Evolutionary conservation across 2,329 filamentous ascomycete genomes (phyloP), one percentile per base, ranked within the genome.

Genomic region (Thielaviopsis populi): DNA sequence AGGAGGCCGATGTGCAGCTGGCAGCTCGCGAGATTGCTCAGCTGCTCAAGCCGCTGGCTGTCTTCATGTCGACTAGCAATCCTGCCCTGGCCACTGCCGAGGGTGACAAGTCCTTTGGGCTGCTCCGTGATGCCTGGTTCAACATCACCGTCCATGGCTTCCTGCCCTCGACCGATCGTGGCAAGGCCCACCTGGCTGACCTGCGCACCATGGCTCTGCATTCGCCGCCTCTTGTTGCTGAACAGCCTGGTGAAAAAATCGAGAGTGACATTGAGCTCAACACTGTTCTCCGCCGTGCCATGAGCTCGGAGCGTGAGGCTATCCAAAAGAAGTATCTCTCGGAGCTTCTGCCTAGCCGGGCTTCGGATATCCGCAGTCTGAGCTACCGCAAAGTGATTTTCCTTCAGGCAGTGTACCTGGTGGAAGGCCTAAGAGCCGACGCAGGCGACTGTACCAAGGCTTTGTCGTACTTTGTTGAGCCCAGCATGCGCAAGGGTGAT

Each of bases 211-310:
- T 99, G 71, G 92, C 95, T 1, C 83, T 90, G 61, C 86, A 96
- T 73, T 96, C 91, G 13, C 86, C 88, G 33, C 88, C 94, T 0
- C 76, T 99, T 63, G 87, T 99, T 40, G 85, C 91, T 1, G 90
- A 96, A 71, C 88, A 95, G 71, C 85, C 91, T 65, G 87, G 89
- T 37, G 91, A 96, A 69, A 86, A 95, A 71, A 81, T 94, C 10
- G 94, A 99, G 73, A 96, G 91, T 72, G 94, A 97, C 68, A 92
- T 99, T 63, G 94, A 99, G 71, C 81, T 99, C 48, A 97, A 99
- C 71, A 95, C 91, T 0, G 88, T 97, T 19, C 79, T 99, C 61
- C 85, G 92, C 66, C 84, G 94, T 66, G 92, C 91, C 19, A 89
- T 90, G 78, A 89, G 84, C 67, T 83, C 85, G 5, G 88, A 92